A percentile compares a stretch with the other conserved stretches of the same genome.
These are phyloP conservation scores for Closterium sp. DNA, from an alignment of 139 green algal genomes.

Conservation along the genomic window DNA sequence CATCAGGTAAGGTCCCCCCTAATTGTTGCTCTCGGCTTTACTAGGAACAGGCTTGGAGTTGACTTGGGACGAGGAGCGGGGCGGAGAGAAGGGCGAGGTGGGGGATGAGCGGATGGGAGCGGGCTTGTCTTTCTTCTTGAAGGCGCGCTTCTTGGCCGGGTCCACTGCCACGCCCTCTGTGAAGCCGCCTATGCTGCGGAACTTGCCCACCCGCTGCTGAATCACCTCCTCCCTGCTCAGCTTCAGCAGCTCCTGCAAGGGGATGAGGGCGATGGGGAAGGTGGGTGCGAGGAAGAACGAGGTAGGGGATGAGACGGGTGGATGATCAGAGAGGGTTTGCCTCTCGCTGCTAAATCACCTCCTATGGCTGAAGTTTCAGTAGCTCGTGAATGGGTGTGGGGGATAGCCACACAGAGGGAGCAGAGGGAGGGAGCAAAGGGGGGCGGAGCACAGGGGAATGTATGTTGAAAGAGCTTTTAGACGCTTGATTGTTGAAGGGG, in stretches of 20 bases:
- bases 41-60: neutral
- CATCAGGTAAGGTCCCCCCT: no score
- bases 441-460: no score
- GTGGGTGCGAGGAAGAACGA: neutral
- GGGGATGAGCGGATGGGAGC: neutral
- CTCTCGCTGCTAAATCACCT: neutral
- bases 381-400: no score
- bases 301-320: neutral
- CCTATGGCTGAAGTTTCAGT: neutral
- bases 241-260: slow-evolving; percentile 45
- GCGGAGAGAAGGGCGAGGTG: neutral
- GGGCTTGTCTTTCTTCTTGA: slow-evolving; percentile 37
- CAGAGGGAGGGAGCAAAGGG: no score
- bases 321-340: neutral
- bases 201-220: slow-evolving; percentile 48
- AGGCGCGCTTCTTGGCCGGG: slow-evolving; percentile 13
- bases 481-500: no score
- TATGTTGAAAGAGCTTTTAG: no score
- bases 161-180: slow-evolving; percentile 25
- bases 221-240: slow-evolving; percentile 35
- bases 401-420: no score
- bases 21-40: neutral
- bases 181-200: slow-evolving; percentile 40
- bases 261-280: neutral
- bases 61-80: neutral